phyloP scores from a whole-genome alignment of 2,329 filamentous ascomycete species.

The Byssochlamys sp. region DNA sequence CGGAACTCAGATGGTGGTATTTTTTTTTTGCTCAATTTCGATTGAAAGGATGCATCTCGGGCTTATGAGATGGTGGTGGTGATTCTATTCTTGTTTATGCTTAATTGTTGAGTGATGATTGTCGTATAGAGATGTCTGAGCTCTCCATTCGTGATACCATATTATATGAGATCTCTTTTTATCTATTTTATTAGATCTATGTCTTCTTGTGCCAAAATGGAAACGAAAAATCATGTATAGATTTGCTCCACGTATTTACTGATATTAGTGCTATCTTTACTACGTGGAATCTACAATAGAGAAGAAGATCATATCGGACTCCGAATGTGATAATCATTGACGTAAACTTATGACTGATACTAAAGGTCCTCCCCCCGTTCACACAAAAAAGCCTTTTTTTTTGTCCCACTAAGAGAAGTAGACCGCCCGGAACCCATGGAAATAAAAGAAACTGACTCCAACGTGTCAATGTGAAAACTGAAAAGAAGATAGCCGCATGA shows the following conservation, averaged over 20 bases:
- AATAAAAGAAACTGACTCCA: neutral
- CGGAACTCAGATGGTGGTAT: too few species aligned
- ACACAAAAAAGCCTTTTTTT: neutral
- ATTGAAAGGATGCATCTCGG: too few species aligned
- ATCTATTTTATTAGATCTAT: neutral
- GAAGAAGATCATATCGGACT: neutral
- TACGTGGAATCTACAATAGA: neutral
- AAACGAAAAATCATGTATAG: neutral
- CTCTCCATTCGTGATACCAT: neutral
- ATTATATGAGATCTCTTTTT: neutral
- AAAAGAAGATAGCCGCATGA: neutral
- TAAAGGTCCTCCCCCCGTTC: neutral
- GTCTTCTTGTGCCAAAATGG: neutral
- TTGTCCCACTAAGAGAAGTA: neutral
- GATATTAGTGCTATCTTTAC: neutral
- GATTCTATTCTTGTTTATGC: neutral
- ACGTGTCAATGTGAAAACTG: neutral
- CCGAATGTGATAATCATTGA: neutral
- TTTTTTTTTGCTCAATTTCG: too few species aligned
- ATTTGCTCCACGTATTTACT: neutral
- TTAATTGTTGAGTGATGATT: neutral
- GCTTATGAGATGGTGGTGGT: too few species aligned
- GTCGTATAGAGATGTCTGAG: neutral
- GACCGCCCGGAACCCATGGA: neutral
- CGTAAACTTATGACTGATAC: neutral